Base-by-base conservation (phyloP, 805 yeast genomes). In the Peterozyma xylosa region DNA sequence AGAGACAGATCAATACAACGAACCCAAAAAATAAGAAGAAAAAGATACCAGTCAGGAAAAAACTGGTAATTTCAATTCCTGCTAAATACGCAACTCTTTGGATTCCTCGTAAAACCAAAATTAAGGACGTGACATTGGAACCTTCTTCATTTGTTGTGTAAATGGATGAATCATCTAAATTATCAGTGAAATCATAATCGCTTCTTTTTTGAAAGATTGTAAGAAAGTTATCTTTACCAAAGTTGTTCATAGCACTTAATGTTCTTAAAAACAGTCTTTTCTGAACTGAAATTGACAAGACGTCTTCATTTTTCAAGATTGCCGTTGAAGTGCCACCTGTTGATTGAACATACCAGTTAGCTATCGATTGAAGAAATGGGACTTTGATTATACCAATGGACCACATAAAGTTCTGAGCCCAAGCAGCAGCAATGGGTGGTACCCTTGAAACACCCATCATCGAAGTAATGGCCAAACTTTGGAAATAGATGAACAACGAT, bases 381-480 rank as follows among this genome's bases (percentile, higher is more conserved):
- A 80, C 78, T 43, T 75, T 74, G 54, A 93, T 86, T 50, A 91
- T 82, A 39, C 99, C 99, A 76, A 91, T 76, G 1, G 97, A 81
- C 98, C 98, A 91, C 63, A 79, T 81, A 70, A 93, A 93, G 67
- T 91, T 93, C 64, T 91, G 96, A 30, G 95, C 81, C 99, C 99
- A 91, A 2, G 98, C 90, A 2, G 96, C 88, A 5, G 97, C 98
- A 53, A 93, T 90, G 2, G 99, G 99, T 2, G 99, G 99, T 16
- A 88, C 86, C 48, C 78, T 70, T 16, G 87, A 76, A 30, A 91
- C 97, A 45, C 95, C 96, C 89, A 89, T 83, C 96, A 93, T 90
- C 14, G 96, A 77, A 15, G 91, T 83, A 47, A 91, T 80, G 16
- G 97, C 96, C 53, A 93, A 71, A 45, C 86, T 79, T 69, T 93